These are phyloP conservation scores for Candida labiduridarum DNA, from an alignment of 1,139 yeast genomes.

Conservation along the genomic window DNA sequence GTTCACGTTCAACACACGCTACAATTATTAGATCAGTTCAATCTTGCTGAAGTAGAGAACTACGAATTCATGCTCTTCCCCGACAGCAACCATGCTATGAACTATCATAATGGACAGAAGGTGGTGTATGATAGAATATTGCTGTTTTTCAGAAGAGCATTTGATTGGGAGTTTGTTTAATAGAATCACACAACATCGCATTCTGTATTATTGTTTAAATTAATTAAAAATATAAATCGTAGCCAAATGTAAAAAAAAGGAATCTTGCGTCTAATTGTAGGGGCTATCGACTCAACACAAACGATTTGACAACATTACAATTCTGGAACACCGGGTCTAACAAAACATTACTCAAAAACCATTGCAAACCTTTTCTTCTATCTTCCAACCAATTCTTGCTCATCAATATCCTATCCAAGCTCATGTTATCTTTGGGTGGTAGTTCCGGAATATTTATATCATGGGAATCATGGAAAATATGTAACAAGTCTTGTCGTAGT, in stretches of 20 bases:
- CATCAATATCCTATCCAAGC: constrained; percentile 51
- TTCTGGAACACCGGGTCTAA: constrained; percentile 63
- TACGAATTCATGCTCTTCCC: constrained; percentile 78
- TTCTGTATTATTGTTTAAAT: neutral
- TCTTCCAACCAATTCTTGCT: constrained; percentile 54
- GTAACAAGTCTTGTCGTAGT: constrained; percentile 44
- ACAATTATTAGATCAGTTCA: constrained; percentile 62
- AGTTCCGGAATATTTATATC: constrained; percentile 55
- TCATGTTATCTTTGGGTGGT: constrained; percentile 63
- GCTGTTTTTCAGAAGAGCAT: constrained; percentile 18
- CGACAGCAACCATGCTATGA: constrained; percentile 73
- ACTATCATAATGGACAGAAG: constrained; percentile 68
- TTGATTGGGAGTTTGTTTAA: constrained; percentile 17
- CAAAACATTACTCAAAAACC: constrained; percentile 67
- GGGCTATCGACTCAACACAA: constrained; percentile 33
- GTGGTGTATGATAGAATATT: constrained; percentile 68
- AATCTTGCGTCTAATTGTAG: neutral
- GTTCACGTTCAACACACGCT: constrained; percentile 77
- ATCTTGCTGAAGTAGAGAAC: constrained; percentile 61
- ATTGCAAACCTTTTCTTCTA: constrained; percentile 70
- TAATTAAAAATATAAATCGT: neutral
- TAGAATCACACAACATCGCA: neutral
- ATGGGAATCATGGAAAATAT: constrained; percentile 15
- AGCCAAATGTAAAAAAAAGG: neutral
- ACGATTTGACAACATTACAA: constrained; percentile 49